Evolutionary conservation across 1,284 basidiomycete genomes (phyloP), one percentile per base, ranked within the genome.

Genomic region (Pascua sp.): DNA sequence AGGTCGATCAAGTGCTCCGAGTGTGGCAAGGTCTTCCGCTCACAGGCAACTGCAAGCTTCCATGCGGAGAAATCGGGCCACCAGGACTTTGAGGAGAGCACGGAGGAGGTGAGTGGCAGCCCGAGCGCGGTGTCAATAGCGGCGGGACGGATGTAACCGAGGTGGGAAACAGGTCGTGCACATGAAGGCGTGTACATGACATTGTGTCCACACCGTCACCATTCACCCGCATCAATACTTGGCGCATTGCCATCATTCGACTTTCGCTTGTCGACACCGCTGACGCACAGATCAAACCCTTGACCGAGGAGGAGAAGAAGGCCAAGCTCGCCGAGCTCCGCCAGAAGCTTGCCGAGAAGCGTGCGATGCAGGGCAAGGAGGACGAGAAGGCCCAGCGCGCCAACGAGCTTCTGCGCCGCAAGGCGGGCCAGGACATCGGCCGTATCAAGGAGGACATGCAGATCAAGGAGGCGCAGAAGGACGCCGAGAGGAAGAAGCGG

Each of bases 21-120:
- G 66, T 95, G 91, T 73, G 85, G 86, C 58, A 96, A 95, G 79
- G 81, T 85, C 38, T 94, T 95, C 81, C 86, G 85, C 71, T 91
- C 90, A 62, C 86, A 89, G 8, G 91, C 89, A 1, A 81, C 95
- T 11, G 94, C 94, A 16, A 89, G 89, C 67, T 97, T 87, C 78
- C 94, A 98, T 70, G 94, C 94, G 3, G 91, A 96, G 76, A 94
- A 93, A 79, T 90, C 87, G 62, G 94, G 94, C 0, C 94, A 98
- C 72, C 87, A 91, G 72, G 85, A 91, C 64, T 97, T 97, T 65
- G 92, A 95, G 71, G 94, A 98, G 75, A 93, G 90, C 5, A 90
- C 87, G 0, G 93, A 98, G 71, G 94, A 96, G 83, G 91, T 90
- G 38, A 59, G 77, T 66, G 10, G 40, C 15, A 9, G 16, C 15